Evolutionary conservation across 2,329 filamentous ascomycete species (phyloP), one percentile per base, ranked within the genome.

Genomic region (Hypomyces perniciosus): DNA sequence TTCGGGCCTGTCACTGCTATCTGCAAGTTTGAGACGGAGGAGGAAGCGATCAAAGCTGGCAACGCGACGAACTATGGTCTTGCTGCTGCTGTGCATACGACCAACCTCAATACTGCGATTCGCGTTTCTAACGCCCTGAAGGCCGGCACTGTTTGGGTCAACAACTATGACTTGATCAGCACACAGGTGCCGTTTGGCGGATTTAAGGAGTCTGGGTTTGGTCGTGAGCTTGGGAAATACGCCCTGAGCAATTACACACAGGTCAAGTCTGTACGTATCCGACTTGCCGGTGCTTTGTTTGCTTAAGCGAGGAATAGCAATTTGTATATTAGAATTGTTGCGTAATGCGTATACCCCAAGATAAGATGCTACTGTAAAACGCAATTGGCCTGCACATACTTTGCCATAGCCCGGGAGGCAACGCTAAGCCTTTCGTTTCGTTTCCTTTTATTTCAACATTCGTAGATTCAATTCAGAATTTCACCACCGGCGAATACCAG

Each of bases 141-240:
- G 56, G 78, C 83, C 0, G 84, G 84, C 4, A 85, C 86, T 81
- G 76, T 87, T 1, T 83, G 81, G 44, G 77, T 84, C 30, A 84
- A 85, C 59, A 56, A 56, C 0, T 62, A 61, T 54, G 62, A 62
- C 13, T 56, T 55, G 13, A 43, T 61, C 5, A 57, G 57, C 40
- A 57, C 59, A 0, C 63, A 62, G 12, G 57, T 62, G 3, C 65
- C 66, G 0, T 68, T 68, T 55, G 66, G 66, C 0, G 66, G 66
- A 7, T 56, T 66, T 4, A 69, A 69, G 51, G 58, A 67, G 50
- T 64, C 61, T 5, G 65, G 66, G 0, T 65, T 65, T 20, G 65
- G 66, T 0, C 53, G 61, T 8, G 66, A 69, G 41, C 59, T 66
- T 35, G 64, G 66, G 0, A 56, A 63, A 46, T 63, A 67, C 39